Evolutionary conservation across 2,329 filamentous ascomycete genomes (phyloP), one percentile per base, ranked within the genome.

Genomic region (Aspergillus hiratsukae): DNA sequence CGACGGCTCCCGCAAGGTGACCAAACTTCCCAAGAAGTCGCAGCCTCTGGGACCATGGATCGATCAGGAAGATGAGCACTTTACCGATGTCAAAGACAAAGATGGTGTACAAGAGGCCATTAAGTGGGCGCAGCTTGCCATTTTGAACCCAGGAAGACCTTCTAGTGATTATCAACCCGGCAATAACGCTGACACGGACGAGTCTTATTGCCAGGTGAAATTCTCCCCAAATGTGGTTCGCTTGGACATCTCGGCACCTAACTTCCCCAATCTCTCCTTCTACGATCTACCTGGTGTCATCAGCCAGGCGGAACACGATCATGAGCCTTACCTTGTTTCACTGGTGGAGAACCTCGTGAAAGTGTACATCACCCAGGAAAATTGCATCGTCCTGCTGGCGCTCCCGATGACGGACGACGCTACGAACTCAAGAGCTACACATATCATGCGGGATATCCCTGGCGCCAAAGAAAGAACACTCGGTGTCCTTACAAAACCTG

Each of bases 281-380:
- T 93, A 90, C 58, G 91, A 96, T 58, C 79, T 96, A 0, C 91
- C 91, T 0, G 91, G 91, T 0, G 85, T 95, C 0, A 93, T 96
- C 59, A 84, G 86, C 21, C 87, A 87, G 7, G 81, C 87, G 0
- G 83, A 85, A 1, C 79, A 85, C 7, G 81, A 82, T 7, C 78
- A 83, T 2, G 85, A 92, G 17, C 78, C 82, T 9, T 89, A 89
- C 55, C 76, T 93, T 0, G 87, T 92, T 11, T 77, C 81, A 0
- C 84, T 94, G 0, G 88, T 96, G 0, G 80, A 85, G 51, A 88
- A 88, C 19, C 69, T 96, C 0, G 86, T 90, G 0, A 80, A 78
- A 1, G 78, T 85, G 0, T 95, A 95, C 61, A 86, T 96, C 4
- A 73, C 78, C 0, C 83, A 90, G 2, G 73, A 82, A 0, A 86